Evolutionary conservation across 495 filamentous ascomycete species (phyloP).

Genomic region (Bacidia gigantensis): DNA sequence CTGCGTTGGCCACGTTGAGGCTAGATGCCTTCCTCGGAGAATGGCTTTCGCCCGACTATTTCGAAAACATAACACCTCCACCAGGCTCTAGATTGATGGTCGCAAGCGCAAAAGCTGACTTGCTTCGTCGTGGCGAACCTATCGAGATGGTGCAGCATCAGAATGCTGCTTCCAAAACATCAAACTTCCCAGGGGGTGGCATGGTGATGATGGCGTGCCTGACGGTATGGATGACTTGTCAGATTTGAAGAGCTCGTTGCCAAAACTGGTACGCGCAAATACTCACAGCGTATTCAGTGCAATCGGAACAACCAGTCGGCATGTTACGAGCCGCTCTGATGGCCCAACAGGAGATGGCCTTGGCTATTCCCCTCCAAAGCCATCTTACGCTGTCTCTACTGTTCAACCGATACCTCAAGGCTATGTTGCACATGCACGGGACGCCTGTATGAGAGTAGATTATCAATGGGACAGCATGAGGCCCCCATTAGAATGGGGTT

Average conservation of each 20-base stretch:
- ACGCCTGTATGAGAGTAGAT: slow-evolving; percentile 74
- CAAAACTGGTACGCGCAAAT: slow-evolving; percentile 30
- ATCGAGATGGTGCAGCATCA: slow-evolving; percentile 22
- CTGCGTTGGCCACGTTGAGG: slow-evolving; percentile 46
- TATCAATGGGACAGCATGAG: slow-evolving; percentile 92
- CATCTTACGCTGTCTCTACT: slow-evolving; percentile 68
- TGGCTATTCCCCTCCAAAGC: slow-evolving; percentile 60
- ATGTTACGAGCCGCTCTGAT: slow-evolving; percentile 3
- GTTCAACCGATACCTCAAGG: slow-evolving; percentile 73
- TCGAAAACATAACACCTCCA: slow-evolving; percentile 78
- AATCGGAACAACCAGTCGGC: not conserved
- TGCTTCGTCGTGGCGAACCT: slow-evolving; percentile 53
- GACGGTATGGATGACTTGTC: not conserved
- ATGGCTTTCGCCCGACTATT: slow-evolving; percentile 90
- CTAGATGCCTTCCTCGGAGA: slow-evolving; percentile 90
- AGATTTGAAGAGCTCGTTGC: slow-evolving; percentile 1
- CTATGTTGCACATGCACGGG: slow-evolving; percentile 82
- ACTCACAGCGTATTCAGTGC: slow-evolving; percentile 23
- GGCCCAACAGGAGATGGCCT: slow-evolving; percentile 4
- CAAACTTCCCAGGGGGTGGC: slow-evolving; percentile 44
- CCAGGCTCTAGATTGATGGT: slow-evolving; percentile 78
- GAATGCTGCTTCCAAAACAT: slow-evolving; percentile 19
- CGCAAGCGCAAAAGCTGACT: slow-evolving; percentile 68
- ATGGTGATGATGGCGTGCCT: not conserved
- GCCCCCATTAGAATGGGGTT: slow-evolving; percentile 60